These are phyloP conservation scores for Neophaeococcomyces aloes DNA, from an alignment of 2,329 filamentous ascomycete species.

Conservation along the genomic window DNA sequence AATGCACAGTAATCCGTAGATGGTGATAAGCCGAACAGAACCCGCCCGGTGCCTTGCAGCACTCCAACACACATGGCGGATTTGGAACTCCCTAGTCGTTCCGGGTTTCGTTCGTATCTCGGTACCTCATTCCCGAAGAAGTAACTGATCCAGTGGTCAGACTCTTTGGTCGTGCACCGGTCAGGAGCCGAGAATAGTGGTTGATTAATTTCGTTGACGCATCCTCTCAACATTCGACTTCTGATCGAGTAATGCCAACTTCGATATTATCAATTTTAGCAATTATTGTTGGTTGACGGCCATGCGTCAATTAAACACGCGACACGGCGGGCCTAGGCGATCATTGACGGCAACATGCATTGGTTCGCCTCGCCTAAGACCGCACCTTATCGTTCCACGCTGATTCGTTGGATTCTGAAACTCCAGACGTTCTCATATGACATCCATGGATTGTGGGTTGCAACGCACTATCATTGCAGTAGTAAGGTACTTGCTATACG, in stretches of 20 bases:
- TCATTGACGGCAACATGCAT: neutral
- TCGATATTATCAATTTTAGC: neutral
- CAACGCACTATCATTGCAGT: too few relatives aligned
- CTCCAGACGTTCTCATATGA: slow-evolving; percentile 1
- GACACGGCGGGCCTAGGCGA: neutral
- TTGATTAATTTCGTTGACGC: neutral
- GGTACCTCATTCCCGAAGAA: neutral
- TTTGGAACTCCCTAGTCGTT: neutral
- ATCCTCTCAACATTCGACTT: neutral
- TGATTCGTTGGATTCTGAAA: neutral
- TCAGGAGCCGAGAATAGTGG: neutral
- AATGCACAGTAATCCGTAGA: too few relatives aligned
- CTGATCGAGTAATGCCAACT: slow-evolving; percentile 7
- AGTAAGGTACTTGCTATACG: too few relatives aligned
- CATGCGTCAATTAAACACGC: neutral
- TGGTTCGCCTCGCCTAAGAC: neutral
- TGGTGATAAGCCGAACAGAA: too few relatives aligned
- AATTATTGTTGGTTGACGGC: neutral
- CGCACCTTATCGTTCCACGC: slow-evolving; percentile 4
- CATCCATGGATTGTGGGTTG: neutral
- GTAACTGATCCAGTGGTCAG: neutral
- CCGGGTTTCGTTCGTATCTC: slow-evolving; percentile 1
- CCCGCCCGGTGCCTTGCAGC: slow-evolving; percentile 1
- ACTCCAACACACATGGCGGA: neutral
- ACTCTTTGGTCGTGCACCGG: neutral